Conservation (phyloP, 163 green algal species). For the Dunaliella salina region DNA sequence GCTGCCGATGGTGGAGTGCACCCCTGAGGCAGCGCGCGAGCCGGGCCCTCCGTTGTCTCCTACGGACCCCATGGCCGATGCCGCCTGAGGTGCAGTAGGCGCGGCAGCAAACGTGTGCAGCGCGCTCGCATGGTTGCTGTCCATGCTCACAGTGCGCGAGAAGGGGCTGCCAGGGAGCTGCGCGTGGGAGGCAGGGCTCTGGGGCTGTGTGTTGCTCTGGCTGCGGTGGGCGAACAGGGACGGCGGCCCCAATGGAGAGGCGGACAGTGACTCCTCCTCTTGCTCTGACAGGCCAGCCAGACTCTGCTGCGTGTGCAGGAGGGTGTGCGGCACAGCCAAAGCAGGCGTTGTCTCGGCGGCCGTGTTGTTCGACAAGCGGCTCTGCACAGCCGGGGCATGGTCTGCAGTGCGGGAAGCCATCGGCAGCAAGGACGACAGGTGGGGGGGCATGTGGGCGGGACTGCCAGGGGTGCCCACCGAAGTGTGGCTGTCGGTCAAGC, state of each 20-base stretch:
- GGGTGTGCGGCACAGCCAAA: not conserved
- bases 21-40: too few species aligned
- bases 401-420: not conserved
- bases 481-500: too few species aligned
- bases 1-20: too few species aligned
- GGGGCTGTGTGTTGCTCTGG: not conserved
- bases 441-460: too few species aligned
- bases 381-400: not conserved
- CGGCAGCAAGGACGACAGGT: not conserved
- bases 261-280: not conserved
- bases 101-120: not conserved
- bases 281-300: not conserved
- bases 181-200: not conserved
- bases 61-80: too few species aligned
- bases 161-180: not conserved
- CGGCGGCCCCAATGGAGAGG: too few species aligned
- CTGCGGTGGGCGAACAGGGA: not conserved
- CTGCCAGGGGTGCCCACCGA: too few species aligned
- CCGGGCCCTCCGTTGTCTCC: too few species aligned
- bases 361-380: not conserved
- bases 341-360: not conserved
- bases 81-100: not conserved
- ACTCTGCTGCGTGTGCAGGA: not conserved
- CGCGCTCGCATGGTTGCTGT: not conserved
- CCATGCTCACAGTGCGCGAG: not conserved